These are phyloP conservation scores for Mortierella alpina DNA, from an alignment of 192 early-diverging fungal species.

Conservation along the genomic window DNA sequence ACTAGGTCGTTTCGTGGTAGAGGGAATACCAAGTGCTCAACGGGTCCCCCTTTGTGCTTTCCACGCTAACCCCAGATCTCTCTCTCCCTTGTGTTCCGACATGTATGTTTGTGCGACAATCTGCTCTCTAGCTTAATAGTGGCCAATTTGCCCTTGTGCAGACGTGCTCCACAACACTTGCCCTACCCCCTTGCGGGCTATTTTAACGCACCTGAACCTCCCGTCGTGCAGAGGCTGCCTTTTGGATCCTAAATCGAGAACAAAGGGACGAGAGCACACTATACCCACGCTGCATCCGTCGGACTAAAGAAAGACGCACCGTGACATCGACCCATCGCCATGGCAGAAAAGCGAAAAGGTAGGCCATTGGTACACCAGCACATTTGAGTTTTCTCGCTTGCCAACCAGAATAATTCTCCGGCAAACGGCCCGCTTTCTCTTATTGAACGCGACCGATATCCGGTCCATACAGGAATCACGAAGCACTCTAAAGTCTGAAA, in stretches of 20 bases:
- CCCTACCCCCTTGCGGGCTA: too few species aligned
- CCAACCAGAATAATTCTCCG: neutral
- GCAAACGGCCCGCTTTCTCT: neutral
- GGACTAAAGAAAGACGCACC: neutral
- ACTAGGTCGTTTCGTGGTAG: too few species aligned
- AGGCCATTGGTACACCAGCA: neutral
- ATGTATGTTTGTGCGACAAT: too few species aligned
- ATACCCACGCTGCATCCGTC: neutral
- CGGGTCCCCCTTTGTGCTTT: too few species aligned
- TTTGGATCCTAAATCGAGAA: neutral
- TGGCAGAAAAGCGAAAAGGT: slow-evolving; percentile 54
- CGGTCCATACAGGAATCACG: neutral
- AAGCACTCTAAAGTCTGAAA: neutral
- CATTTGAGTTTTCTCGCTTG: neutral
- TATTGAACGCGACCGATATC: neutral
- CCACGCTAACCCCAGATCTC: too few species aligned
- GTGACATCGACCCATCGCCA: slow-evolving; percentile 1
- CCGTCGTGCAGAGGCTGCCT: too few species aligned
- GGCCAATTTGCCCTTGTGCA: too few species aligned
- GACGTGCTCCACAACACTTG: too few species aligned
- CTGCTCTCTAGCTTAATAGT: too few species aligned
- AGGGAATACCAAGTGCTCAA: too few species aligned
- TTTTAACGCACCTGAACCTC: too few species aligned
- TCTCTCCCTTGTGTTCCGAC: too few species aligned
- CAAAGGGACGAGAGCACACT: neutral